Percentiles rank a stretch among this genome's conserved stretches.
phyloP scores from a whole-genome alignment of 495 filamentous ascomycete genomes.

The Viridothelium virens region DNA sequence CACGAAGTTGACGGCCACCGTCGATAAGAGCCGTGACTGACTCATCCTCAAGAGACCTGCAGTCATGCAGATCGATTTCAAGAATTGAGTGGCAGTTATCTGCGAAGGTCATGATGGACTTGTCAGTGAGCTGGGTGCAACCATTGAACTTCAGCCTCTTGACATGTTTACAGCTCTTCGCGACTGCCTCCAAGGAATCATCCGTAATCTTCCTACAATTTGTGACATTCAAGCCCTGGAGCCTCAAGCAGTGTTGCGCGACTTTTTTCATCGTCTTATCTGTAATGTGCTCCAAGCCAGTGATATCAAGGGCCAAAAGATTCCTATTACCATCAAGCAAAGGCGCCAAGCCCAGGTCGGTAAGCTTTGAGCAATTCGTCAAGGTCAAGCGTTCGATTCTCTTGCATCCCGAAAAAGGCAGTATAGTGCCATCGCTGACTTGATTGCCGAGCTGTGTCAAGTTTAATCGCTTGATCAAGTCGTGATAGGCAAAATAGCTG shows the following conservation, averaged over 20 bases:
- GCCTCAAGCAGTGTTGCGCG: slow-evolving; percentile 66
- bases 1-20: slow-evolving; percentile 71
- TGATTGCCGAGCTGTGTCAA: slow-evolving; percentile 65
- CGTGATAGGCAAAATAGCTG: slow-evolving; percentile 75
- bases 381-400: slow-evolving; percentile 89
- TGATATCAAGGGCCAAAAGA: slow-evolving; percentile 86
- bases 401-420: slow-evolving; percentile 75
- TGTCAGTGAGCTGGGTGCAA: slow-evolving; percentile 69
- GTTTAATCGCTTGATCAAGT: slow-evolving; percentile 86
- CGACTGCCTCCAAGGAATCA: slow-evolving; percentile 72
- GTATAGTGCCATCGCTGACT: slow-evolving; percentile 84
- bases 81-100: slow-evolving; percentile 81
- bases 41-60: slow-evolving; percentile 67
- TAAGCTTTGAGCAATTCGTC: slow-evolving; percentile 78
- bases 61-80: slow-evolving; percentile 91
- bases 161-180: slow-evolving; percentile 73
- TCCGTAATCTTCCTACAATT: slow-evolving; percentile 78
- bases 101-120: slow-evolving; percentile 75
- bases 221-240: slow-evolving; percentile 92
- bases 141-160: slow-evolving; percentile 96
- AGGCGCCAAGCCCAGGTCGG: slow-evolving; percentile 72
- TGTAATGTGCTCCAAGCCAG: slow-evolving; percentile 68
- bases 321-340: slow-evolving; percentile 72
- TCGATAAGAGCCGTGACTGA: slow-evolving; percentile 71
- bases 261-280: slow-evolving; percentile 75